phyloP scores from a whole-genome alignment of 306 rosid genomes.

The Dalbergia oliveri region DNA sequence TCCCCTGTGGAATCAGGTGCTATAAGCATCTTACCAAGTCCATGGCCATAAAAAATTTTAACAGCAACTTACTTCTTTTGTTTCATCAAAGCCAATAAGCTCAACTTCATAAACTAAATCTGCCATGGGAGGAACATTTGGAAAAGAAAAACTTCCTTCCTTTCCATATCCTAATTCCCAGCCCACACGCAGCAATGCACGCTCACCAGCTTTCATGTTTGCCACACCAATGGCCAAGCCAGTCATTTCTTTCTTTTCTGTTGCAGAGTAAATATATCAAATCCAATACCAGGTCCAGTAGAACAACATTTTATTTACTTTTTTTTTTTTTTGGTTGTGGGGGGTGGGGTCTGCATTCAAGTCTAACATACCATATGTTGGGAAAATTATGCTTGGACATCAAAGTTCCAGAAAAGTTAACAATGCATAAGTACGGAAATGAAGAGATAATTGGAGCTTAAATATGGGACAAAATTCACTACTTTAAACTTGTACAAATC shows the following conservation, averaged over 20 bases:
- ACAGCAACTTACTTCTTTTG: slow-evolving; percentile 73
- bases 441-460: background rate
- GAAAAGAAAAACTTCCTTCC: slow-evolving; percentile 92
- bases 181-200: slow-evolving; percentile 81
- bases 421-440: background rate
- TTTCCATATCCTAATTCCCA: slow-evolving; percentile 95
- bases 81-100: slow-evolving; percentile 91
- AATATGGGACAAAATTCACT: slow-evolving; percentile 1
- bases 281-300: slow-evolving; percentile 19
- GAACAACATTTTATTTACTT: background rate
- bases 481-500: slow-evolving; percentile 4
- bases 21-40: slow-evolving; percentile 51
- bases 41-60: slow-evolving; percentile 8
- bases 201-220: slow-evolving; percentile 92
- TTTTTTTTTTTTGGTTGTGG: background rate
- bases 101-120: slow-evolving; percentile 93
- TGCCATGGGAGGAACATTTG: slow-evolving; percentile 95
- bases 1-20: slow-evolving; percentile 63
- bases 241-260: slow-evolving; percentile 93
- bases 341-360: too few relatives aligned
- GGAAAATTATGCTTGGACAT: background rate
- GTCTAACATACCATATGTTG: slow-evolving; percentile 4
- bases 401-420: slow-evolving; percentile 6
- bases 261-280: slow-evolving; percentile 46
- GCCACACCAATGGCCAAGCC: slow-evolving; percentile 90